A percentile compares a stretch with the other conserved stretches of the same genome.
Conservation (phyloP, 768 basidiomycete species). For the Hypholoma sublateritium region DNA sequence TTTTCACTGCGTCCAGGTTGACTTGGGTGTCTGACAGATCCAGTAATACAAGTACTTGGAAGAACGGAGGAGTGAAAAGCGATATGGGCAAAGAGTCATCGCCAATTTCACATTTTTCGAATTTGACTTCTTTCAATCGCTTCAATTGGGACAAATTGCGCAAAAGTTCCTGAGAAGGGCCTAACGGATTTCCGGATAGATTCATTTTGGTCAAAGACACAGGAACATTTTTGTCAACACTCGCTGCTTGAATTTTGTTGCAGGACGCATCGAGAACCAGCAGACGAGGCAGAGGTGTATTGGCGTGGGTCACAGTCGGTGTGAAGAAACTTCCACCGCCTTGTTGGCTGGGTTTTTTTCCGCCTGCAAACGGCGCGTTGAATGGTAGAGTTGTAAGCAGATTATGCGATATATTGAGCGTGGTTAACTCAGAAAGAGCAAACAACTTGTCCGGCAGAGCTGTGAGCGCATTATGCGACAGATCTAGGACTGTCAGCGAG, state of each 20-base stretch:
- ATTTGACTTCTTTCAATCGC: conserved; percentile 55
- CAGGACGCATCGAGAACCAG: conserved; percentile 61
- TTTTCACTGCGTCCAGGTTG: conserved; percentile 42
- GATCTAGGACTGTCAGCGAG: conserved; percentile 63
- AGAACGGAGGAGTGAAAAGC: conserved; percentile 37
- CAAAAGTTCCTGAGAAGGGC: conserved; percentile 41
- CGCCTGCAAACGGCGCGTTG: conserved; percentile 50
- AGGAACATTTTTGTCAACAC: conserved; percentile 59
- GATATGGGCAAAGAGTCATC: conserved; percentile 56
- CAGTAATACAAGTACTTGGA: conserved; percentile 53
- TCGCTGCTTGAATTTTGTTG: conserved; percentile 58
- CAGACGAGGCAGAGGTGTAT: conserved; percentile 65
- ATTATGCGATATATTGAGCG: conserved; percentile 75
- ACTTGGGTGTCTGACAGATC: conserved; percentile 69
- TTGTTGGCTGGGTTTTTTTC: conserved; percentile 26
- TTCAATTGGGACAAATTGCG: conserved; percentile 45
- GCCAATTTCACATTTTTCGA: conserved; percentile 57
- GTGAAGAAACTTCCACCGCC: conserved; percentile 61
- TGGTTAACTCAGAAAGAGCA: conserved; percentile 64
- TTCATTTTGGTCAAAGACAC: conserved; percentile 54
- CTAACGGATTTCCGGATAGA: conserved; percentile 69
- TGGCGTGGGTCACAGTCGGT: conserved; percentile 60
- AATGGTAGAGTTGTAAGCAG: conserved; percentile 60
- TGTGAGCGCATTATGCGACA: conserved; percentile 71
- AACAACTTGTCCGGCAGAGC: conserved; percentile 65